Conservation (phyloP, 768 basidiomycete species). For the Podaxis mareebaensis region DNA sequence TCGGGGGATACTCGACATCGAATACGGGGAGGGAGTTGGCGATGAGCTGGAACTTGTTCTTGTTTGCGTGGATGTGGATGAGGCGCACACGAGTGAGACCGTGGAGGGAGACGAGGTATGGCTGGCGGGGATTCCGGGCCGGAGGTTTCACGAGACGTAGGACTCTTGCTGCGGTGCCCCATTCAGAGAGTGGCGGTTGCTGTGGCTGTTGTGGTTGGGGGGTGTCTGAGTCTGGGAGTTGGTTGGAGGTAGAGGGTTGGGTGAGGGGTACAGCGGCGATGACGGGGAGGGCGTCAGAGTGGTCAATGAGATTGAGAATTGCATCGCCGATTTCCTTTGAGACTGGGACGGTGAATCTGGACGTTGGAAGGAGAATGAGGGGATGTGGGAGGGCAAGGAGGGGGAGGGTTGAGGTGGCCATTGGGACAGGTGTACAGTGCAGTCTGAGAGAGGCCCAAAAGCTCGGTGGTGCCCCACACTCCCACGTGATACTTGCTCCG, state of each 20-base stretch:
- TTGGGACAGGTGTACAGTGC: constrained; percentile 17
- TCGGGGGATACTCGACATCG: constrained; percentile 49
- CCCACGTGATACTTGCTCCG: not conserved
- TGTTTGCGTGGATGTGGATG: constrained; percentile 29
- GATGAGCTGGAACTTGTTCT: constrained; percentile 27
- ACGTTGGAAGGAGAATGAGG: constrained; percentile 71
- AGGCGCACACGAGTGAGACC: constrained; percentile 70
- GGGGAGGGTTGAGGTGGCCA: constrained; percentile 56
- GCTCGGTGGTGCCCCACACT: not conserved
- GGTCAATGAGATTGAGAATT: constrained; percentile 65
- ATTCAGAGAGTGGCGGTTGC: constrained; percentile 38
- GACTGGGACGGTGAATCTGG: constrained; percentile 68
- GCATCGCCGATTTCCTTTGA: constrained; percentile 60
- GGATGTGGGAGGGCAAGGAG: constrained; percentile 73
- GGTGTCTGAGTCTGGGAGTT: not conserved
- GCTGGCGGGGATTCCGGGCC: constrained; percentile 51
- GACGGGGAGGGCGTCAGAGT: constrained; percentile 67
- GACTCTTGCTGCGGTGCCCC: constrained; percentile 73
- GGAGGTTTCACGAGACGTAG: constrained; percentile 68
- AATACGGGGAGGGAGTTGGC: constrained; percentile 35
- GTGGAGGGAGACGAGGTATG: constrained; percentile 71
- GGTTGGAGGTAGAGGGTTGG: constrained; percentile 21
- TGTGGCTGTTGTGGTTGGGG: not conserved
- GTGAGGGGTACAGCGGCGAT: constrained; percentile 66
- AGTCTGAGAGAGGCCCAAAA: too few relatives aligned